Base-by-base conservation (phyloP, 257 asterid genomes). In the Primulina tabacum region DNA sequence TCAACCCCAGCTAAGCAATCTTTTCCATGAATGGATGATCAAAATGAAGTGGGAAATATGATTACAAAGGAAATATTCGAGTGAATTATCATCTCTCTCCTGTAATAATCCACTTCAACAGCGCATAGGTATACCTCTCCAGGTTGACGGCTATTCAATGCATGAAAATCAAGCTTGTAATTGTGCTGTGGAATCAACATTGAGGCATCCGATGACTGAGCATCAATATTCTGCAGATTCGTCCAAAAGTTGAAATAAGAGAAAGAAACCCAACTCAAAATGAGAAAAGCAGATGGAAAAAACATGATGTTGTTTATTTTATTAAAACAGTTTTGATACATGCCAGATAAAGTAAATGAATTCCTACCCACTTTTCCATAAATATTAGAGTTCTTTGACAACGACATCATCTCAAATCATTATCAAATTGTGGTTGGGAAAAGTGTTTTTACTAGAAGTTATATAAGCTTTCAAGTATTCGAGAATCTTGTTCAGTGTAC, bases 161-260 rank as follows among this genome's bases (percentile, higher is more conserved):
- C 89, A 82, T 91, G 88, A 67, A 77, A 95, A 83, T 94, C 99
- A 53, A 94, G 96, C 87, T 86, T 89, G 88, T 91, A 94, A 75
- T 88, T 94, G 81, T 91, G 99, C 69, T 94, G 99, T 64, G 97
- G 97, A 81, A 91, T 89, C 77, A 94, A 64, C 62, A 82, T 90
- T 60, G 99, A 85, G 33, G 96, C 92, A 74, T 89, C 97, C 43
- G 96, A 85, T 57, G 90, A 55, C 67, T 86, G 89, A 59, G 81
- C 83, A 40, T 86, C 92, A 70, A 73, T 67, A 68, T 83, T 90
- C 99, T 91, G 87, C 79, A 86, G 65, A 69, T 72, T 40, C 20
- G 55, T 40, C 30, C 55, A 14, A 70, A 69, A 65, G 68, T 68
- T 20, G 12, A 67, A 77, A 68, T 80, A 73, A 87, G 2, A 63